These are phyloP conservation scores for Parachaetomium inaequale DNA, from an alignment of 495 filamentous ascomycete genomes.

Conservation along the genomic window DNA sequence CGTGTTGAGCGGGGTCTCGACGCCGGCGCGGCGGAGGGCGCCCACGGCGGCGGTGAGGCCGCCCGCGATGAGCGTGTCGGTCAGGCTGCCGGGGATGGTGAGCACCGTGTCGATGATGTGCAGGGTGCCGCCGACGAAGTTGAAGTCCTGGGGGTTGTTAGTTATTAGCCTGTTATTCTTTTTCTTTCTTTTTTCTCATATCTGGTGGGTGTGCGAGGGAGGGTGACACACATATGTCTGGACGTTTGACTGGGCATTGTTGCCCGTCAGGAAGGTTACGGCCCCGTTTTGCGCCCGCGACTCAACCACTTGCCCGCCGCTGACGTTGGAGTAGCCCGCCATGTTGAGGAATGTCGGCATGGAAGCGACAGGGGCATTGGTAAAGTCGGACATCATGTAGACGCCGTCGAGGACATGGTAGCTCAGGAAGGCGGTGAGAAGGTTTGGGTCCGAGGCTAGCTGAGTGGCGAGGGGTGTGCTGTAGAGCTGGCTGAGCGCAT, in stretches of 20 bases:
- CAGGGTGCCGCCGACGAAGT: constrained; percentile 60
- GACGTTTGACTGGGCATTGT: constrained; percentile 36
- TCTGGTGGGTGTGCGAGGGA: constrained; percentile 11
- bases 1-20: constrained; percentile 42
- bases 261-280: constrained; percentile 40
- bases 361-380: constrained; percentile 18
- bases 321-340: constrained; percentile 44
- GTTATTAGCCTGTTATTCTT: background rate
- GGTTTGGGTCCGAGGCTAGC: constrained; percentile 33
- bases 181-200: background rate
- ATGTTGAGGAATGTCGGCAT: constrained; percentile 54
- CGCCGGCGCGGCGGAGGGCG: constrained; percentile 47
- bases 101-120: constrained; percentile 63
- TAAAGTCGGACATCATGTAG: constrained; percentile 42
- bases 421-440: constrained; percentile 49
- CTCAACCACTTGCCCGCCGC: constrained; percentile 42
- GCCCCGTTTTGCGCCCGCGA: constrained; percentile 31
- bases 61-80: constrained; percentile 43
- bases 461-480: constrained; percentile 28
- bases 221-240: constrained; percentile 28
- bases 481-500: constrained; percentile 48
- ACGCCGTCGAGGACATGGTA: constrained; percentile 66
- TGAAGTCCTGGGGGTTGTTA: constrained; percentile 47
- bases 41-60: constrained; percentile 57
- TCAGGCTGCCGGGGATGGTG: constrained; percentile 51